A percentile compares a stretch with the other conserved stretches of the same genome.
Conservation (phyloP, 306 rosid species). For the Cucurbita argyrosperma region DNA sequence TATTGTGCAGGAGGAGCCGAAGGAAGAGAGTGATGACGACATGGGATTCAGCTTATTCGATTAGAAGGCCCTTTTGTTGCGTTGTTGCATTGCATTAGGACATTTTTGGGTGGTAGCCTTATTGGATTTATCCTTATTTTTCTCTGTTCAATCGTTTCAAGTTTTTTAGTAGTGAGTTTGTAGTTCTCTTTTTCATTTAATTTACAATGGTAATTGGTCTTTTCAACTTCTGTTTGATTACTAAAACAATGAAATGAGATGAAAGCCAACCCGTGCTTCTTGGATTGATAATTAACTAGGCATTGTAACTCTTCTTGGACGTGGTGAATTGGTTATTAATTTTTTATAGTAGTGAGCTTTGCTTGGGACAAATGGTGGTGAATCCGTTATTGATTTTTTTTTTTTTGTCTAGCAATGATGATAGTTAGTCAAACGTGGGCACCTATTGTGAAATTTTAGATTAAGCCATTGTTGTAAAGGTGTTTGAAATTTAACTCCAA, state of each 20-base stretch:
- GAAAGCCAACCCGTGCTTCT: no score
- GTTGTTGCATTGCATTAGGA: not conserved
- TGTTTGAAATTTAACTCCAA: no score
- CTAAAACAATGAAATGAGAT: not conserved
- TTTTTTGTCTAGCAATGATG: no score
- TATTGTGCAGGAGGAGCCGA: not conserved
- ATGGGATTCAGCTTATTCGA: constrained; percentile 7
- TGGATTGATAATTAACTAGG: no score
- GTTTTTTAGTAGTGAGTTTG: not conserved
- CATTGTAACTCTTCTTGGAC: no score
- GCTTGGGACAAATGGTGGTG: no score
- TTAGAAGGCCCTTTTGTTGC: not conserved
- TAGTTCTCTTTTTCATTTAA: not conserved
- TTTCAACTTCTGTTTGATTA: not conserved
- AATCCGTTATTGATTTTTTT: no score
- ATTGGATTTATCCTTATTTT: not conserved
- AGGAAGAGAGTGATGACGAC: constrained; percentile 8
- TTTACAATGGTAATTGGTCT: not conserved
- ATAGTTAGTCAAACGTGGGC: no score
- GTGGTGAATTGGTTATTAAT: no score
- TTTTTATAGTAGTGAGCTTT: no score
- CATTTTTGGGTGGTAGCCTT: not conserved
- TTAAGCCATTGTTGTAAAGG: no score
- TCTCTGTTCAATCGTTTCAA: not conserved
- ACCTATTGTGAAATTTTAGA: no score